Percentiles rank a stretch among this genome's conserved stretches.
Evolutionary conservation across 164 flowering plant genomes (phyloP).

Genomic region (Stephania cephalantha): DNA sequence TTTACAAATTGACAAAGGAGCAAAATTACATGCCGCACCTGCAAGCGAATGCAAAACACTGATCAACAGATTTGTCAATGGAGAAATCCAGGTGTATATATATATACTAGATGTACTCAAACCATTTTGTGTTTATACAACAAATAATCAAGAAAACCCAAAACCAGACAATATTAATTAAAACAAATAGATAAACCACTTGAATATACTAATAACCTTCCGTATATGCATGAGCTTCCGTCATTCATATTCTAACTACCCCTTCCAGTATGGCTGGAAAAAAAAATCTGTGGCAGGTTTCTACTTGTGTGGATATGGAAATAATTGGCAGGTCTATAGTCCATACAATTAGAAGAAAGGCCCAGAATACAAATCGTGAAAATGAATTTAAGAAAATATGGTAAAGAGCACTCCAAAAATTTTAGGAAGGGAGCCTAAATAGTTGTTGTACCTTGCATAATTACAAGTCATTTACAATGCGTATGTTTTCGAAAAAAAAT

Average conservation of each 20-base stretch:
- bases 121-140: background rate
- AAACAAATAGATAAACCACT: background rate
- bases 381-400: background rate
- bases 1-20: slow-evolving; percentile 93
- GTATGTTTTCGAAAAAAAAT: background rate
- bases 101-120: background rate
- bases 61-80: background rate
- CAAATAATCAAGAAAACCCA: background rate
- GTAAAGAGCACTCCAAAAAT: background rate
- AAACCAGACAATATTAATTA: background rate
- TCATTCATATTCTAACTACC: background rate
- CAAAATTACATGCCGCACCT: slow-evolving; percentile 82
- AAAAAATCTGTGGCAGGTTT: background rate
- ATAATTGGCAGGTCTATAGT: background rate
- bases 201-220: background rate
- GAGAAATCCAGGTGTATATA: background rate
- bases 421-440: background rate
- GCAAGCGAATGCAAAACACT: slow-evolving; percentile 23
- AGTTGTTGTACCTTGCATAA: background rate
- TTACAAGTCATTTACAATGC: background rate
- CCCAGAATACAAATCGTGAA: background rate
- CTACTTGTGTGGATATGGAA: background rate
- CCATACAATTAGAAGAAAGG: background rate
- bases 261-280: background rate
- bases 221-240: background rate